Base-by-base conservation (phyloP, 1,284 basidiomycete genomes). In the Papiliotrema nemorosa region DNA sequence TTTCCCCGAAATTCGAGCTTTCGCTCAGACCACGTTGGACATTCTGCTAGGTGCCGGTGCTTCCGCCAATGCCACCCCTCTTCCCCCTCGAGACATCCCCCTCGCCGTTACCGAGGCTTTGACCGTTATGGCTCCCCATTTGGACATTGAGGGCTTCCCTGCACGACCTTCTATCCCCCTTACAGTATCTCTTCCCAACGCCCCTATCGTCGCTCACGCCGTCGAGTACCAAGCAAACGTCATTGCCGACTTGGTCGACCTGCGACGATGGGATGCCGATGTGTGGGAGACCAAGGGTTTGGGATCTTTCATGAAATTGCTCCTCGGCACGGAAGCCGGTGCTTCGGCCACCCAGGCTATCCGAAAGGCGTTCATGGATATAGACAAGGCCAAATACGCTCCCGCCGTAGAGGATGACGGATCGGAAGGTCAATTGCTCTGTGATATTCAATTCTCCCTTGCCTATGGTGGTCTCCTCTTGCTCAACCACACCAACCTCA, bases 1-100 rank as follows among this genome's bases (percentile, higher is more conserved):
- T 37, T 98, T 98, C 81, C 94, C 94, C 54, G 94, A 98, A 78
- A 89, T 94, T 58, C 87, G 91, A 55, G 90, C 89, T 7, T 97
- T 96, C 69, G 91, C 84, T 49, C 84, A 88, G 63, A 80, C 85
- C 5, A 86, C 90, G 3, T 78, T 89, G 34, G 78, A 84, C 52
- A 90, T 88, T 37, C 78, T 93, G 42, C 71, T 83, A 55, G 86
- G 85, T 63, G 82, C 90, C 45, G 90, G 90, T 52, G 90, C 90
- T 25, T 89, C 87, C 20, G 79, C 82, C 18, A 78, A 78, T 52
- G 84, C 82, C 25, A 81, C 81, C 18, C 83, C 83, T 39, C 78
- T 82, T 26, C 78, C 82, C 22, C 81, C 79, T 53, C 82, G 90
- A 53, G 84, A 92, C 67, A 66, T 87, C 38, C 78, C 79, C 42